Evolutionary conservation across 768 basidiomycete genomes (phyloP).

Genomic region (Wakefieldia striispora): DNA sequence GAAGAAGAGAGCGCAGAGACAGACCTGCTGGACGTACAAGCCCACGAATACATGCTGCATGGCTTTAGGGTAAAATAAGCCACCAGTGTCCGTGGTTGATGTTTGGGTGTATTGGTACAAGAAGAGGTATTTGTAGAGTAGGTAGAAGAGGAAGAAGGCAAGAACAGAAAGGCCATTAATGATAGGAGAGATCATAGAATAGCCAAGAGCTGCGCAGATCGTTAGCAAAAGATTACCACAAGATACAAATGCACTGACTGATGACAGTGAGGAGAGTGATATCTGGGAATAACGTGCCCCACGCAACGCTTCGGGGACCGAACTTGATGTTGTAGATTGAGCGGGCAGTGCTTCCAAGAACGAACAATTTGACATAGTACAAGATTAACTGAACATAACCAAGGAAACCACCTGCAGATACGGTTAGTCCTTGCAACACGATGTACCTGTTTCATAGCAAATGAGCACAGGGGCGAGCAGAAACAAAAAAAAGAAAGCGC

Average conservation of each 20-base stretch:
- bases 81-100: conserved; percentile 75
- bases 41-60: conserved; percentile 93
- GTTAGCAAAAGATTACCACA: neutral
- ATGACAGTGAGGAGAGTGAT: conserved; percentile 83
- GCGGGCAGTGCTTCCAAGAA: conserved; percentile 88
- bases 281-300: conserved; percentile 76
- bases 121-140: conserved; percentile 85
- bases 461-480: neutral
- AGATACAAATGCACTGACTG: conserved; percentile 41
- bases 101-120: conserved; percentile 76
- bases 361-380: conserved; percentile 88
- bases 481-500: conserved; percentile 17
- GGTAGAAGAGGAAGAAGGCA: conserved; percentile 82
- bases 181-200: conserved; percentile 88
- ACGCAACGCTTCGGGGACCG: conserved; percentile 54
- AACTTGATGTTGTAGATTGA: conserved; percentile 85
- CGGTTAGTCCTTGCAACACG: conserved; percentile 77
- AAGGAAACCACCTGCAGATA: conserved; percentile 76
- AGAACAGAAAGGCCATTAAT: conserved; percentile 86
- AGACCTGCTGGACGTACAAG: conserved; percentile 86
- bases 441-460: conserved; percentile 53
- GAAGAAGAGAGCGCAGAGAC: conserved; percentile 89
- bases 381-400: conserved; percentile 70
- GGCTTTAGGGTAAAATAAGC: conserved; percentile 93
- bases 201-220: conserved; percentile 56